Percentiles rank a stretch among this genome's conserved stretches.
Conservation (phyloP, 176 grass and related monocot genomes). For the Eragrostis nindensis region DNA sequence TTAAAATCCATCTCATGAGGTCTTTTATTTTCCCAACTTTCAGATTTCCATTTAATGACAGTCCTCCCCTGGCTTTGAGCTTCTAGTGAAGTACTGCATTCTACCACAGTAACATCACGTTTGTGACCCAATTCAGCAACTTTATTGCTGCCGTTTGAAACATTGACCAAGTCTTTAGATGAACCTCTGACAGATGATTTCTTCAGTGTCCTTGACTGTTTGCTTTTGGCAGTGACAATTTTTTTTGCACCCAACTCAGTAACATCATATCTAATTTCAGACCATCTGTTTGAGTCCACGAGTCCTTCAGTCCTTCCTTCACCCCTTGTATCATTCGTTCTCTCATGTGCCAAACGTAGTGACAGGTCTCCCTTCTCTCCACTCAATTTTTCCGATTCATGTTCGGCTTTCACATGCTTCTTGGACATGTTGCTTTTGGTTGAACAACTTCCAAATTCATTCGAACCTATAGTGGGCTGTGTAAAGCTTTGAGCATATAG, state of each 20-base stretch:
- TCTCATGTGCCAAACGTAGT: too few species aligned
- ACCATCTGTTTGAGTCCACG: background rate
- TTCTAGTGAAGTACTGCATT: constrained; percentile 42
- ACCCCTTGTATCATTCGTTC: background rate
- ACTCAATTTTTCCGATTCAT: constrained; percentile 31
- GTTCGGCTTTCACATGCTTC: constrained; percentile 31
- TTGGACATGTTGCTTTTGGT: constrained; percentile 1
- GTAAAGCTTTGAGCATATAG: constrained; percentile 33
- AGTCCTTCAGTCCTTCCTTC: background rate
- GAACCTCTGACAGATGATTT: background rate
- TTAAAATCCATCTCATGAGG: constrained; percentile 76
- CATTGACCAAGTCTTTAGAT: constrained; percentile 34
- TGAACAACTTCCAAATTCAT: constrained; percentile 14
- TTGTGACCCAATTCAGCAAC: constrained; percentile 42
- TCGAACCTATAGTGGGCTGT: constrained; percentile 4
- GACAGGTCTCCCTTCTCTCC: background rate
- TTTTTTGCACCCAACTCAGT: constrained; percentile 16
- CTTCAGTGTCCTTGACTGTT: background rate
- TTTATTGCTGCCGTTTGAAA: constrained; percentile 45
- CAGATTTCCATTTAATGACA: constrained; percentile 36
- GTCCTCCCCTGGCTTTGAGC: constrained; percentile 22
- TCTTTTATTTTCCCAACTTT: constrained; percentile 64
- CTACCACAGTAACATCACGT: constrained; percentile 28
- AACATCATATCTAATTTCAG: constrained; percentile 32
- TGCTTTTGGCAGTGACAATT: constrained; percentile 29